These are phyloP conservation scores for Barnettozyma vustinii DNA, from an alignment of 805 yeast species.

Conservation along the genomic window DNA sequence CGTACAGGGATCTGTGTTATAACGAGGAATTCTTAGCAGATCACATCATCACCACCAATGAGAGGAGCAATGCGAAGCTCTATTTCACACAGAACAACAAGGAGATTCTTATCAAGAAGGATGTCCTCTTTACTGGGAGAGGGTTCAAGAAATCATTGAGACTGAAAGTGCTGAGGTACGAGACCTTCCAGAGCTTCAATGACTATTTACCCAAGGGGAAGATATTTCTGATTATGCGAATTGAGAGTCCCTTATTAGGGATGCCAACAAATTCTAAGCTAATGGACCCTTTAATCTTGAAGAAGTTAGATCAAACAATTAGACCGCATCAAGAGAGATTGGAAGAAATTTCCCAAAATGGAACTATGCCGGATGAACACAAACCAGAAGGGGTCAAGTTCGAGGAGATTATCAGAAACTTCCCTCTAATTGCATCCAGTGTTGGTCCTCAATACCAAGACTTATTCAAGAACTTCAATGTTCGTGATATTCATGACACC, in stretches of 20 bases:
- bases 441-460: conserved; percentile 35
- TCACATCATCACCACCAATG: conserved; percentile 46
- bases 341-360: background rate
- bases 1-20: conserved; percentile 49
- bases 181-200: conserved; percentile 45
- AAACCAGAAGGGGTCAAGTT: conserved; percentile 22
- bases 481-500: conserved; percentile 25
- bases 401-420: conserved; percentile 34
- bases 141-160: conserved; percentile 48
- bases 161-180: conserved; percentile 39
- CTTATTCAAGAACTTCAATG: conserved; percentile 34
- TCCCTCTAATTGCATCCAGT: conserved; percentile 33
- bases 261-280: background rate
- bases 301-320: background rate
- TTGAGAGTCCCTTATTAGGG: conserved; percentile 54
- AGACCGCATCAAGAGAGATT: conserved; percentile 2
- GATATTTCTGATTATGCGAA: conserved; percentile 48
- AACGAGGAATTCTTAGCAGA: conserved; percentile 56
- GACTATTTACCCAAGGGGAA: conserved; percentile 55
- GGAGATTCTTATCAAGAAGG: conserved; percentile 51
- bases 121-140: conserved; percentile 46
- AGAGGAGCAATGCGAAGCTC: conserved; percentile 30
- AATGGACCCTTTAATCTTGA: background rate
- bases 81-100: conserved; percentile 51
- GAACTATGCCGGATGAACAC: background rate